phyloP scores from a whole-genome alignment of 345 rosid species.

The Salix purpurea region DNA sequence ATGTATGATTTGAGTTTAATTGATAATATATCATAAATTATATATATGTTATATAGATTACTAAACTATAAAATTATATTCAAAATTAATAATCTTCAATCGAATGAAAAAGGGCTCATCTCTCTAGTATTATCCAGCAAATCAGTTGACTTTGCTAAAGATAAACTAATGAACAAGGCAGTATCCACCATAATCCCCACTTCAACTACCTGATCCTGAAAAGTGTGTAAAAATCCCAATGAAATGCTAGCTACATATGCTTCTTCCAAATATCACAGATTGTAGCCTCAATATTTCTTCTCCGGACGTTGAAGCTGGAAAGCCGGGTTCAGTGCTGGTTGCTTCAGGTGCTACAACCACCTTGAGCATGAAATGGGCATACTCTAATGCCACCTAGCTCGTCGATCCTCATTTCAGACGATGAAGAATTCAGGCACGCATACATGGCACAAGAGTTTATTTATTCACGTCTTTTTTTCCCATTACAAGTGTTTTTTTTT shows the following conservation, averaged over 20 bases:
- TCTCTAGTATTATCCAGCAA: constrained; percentile 42
- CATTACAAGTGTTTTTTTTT: no score
- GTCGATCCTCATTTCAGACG: constrained; percentile 46
- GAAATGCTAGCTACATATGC: constrained; percentile 47
- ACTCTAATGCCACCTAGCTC: constrained; percentile 53
- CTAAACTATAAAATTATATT: no score
- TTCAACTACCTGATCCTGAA: constrained; percentile 45
- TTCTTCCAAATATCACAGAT: not conserved
- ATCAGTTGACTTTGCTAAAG: constrained; percentile 60
- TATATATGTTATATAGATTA: no score
- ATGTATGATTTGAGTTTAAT: no score
- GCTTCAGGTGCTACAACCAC: constrained; percentile 56
- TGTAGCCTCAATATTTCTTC: constrained; percentile 35
- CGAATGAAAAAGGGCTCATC: constrained; percentile 39
- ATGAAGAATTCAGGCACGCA: constrained; percentile 34
- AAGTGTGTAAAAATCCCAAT: constrained; percentile 52
- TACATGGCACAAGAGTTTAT: no score
- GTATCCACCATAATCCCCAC: constrained; percentile 60
- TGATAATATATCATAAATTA: no score
- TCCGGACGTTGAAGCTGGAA: constrained; percentile 47
- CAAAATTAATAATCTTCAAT: constrained; percentile 14
- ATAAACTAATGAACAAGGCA: constrained; percentile 43
- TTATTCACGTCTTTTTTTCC: no score
- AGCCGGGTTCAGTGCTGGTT: constrained; percentile 41
- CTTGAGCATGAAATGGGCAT: constrained; percentile 65